phyloP scores from a whole-genome alignment of 2,329 filamentous ascomycete genomes.

The Penicillium glabrum region DNA sequence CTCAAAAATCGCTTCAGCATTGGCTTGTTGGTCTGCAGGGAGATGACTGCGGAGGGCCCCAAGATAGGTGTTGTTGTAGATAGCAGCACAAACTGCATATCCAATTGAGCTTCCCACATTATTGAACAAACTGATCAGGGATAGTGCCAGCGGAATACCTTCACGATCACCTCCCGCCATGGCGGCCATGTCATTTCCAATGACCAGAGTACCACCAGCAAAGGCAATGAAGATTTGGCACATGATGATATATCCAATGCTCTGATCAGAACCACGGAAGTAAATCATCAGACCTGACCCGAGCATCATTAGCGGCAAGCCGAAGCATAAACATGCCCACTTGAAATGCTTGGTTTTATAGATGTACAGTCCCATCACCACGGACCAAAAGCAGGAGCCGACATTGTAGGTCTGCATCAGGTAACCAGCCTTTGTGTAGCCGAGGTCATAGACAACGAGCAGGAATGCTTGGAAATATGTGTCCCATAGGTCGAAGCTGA shows the following conservation, averaged over 20 bases:
- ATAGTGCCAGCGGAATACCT: conserved; percentile 50
- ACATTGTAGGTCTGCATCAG: conserved; percentile 55
- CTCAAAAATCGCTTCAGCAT: conserved; percentile 25
- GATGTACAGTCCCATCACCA: conserved; percentile 52
- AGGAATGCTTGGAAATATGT: conserved; percentile 56
- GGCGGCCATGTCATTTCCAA: conserved; percentile 59
- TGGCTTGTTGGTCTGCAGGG: conserved; percentile 32
- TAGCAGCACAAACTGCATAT: conserved; percentile 34
- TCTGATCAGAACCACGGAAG: conserved; percentile 51
- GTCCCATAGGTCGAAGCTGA: conserved; percentile 56
- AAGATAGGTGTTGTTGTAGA: conserved; percentile 61
- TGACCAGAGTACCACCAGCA: conserved; percentile 54
- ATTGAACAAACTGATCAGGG: conserved; percentile 35
- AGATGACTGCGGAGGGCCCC: conserved; percentile 47
- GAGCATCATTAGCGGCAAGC: conserved; percentile 52
- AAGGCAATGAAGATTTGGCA: conserved; percentile 58
- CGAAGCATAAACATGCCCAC: conserved; percentile 51
- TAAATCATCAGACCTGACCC: conserved; percentile 57
- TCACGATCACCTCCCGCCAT: conserved; percentile 57
- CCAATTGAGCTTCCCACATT: conserved; percentile 39
- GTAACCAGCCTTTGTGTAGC: conserved; percentile 45
- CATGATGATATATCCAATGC: conserved; percentile 54
- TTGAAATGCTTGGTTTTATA: conserved; percentile 55
- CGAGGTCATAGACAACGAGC: conserved; percentile 52
- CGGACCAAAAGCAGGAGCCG: conserved; percentile 53